phyloP scores from a whole-genome alignment of 2,329 filamentous ascomycete species.

The Colletotrichum spinosum region DNA sequence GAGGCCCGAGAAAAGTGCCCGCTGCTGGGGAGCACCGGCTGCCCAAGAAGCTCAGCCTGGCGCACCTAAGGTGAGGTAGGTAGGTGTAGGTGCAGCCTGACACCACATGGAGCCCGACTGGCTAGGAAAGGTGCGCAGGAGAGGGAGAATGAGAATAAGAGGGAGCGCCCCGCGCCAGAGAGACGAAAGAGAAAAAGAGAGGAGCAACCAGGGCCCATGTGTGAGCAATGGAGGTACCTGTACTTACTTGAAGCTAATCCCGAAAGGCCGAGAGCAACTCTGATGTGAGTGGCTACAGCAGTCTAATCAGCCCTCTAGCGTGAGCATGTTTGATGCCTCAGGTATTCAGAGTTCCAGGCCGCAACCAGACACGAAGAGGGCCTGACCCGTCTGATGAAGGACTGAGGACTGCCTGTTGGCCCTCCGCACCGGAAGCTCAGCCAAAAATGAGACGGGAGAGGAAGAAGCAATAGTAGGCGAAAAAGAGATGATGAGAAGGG shows the following conservation, averaged over 20 bases:
- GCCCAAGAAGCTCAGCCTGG: conserved; percentile 15
- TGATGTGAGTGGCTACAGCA: conserved; percentile 38
- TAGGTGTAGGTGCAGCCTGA: too few relatives aligned
- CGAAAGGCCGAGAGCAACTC: conserved; percentile 36
- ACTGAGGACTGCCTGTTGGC: conserved; percentile 32
- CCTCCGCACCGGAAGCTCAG: conserved; percentile 29
- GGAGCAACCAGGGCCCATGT: background rate
- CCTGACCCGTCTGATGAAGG: conserved; percentile 32
- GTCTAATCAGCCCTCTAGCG: conserved; percentile 33
- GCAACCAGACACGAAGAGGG: conserved; percentile 33
- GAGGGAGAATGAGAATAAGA: background rate
- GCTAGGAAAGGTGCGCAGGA: background rate
- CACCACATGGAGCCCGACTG: background rate
- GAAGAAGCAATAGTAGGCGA: background rate
- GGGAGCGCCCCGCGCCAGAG: background rate
- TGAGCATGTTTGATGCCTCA: conserved; percentile 33
- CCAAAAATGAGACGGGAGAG: conserved; percentile 19
- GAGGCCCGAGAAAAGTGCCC: background rate
- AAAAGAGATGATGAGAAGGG: background rate
- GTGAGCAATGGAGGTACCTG: conserved; percentile 32
- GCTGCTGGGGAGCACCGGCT: conserved; percentile 31
- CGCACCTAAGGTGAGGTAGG: background rate
- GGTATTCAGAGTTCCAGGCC: conserved; percentile 37
- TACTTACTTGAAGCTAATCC: conserved; percentile 38
- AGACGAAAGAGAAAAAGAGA: conserved; percentile 10